These are phyloP conservation scores for Leptosphaerulina australis DNA, from an alignment of 2,329 filamentous ascomycete genomes.

Conservation along the genomic window DNA sequence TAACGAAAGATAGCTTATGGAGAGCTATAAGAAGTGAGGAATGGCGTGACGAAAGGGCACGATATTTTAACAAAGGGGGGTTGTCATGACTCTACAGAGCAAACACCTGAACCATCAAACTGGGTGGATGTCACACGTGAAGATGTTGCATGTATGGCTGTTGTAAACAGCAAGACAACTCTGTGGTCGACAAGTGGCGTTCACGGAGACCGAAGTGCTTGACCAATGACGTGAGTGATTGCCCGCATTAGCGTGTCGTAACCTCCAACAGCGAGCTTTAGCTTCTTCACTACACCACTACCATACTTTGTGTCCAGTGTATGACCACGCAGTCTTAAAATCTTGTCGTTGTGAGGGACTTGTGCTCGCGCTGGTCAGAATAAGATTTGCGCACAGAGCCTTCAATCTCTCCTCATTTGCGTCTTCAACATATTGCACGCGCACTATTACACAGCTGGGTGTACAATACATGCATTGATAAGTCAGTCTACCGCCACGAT, in stretches of 20 bases:
- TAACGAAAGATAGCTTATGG: background rate
- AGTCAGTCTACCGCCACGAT: background rate
- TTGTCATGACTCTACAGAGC: background rate
- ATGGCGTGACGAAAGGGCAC: background rate
- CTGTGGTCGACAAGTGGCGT: conserved; percentile 24
- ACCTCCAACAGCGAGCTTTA: too few relatives aligned
- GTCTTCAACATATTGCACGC: too few relatives aligned
- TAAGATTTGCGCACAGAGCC: too few relatives aligned
- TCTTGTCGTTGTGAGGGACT: too few relatives aligned
- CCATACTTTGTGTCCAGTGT: background rate
- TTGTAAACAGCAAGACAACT: background rate
- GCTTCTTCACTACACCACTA: background rate
- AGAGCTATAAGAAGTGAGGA: conserved; percentile 1
- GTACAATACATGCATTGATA: too few relatives aligned
- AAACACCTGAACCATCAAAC: too few relatives aligned
- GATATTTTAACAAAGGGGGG: background rate
- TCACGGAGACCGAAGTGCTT: conserved; percentile 16
- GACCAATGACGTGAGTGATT: conserved; percentile 7
- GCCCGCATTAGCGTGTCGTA: conserved; percentile 12
- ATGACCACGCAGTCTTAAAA: background rate
- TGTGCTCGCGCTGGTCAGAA: too few relatives aligned
- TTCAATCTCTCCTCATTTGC: too few relatives aligned
- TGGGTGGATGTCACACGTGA: too few relatives aligned
- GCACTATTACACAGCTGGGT: too few relatives aligned
- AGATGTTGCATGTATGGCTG: background rate